A percentile compares a stretch with the other conserved stretches of the same genome.
Conservation (phyloP, 2,329 filamentous ascomycete genomes). For the Alternaria ventricosa region DNA sequence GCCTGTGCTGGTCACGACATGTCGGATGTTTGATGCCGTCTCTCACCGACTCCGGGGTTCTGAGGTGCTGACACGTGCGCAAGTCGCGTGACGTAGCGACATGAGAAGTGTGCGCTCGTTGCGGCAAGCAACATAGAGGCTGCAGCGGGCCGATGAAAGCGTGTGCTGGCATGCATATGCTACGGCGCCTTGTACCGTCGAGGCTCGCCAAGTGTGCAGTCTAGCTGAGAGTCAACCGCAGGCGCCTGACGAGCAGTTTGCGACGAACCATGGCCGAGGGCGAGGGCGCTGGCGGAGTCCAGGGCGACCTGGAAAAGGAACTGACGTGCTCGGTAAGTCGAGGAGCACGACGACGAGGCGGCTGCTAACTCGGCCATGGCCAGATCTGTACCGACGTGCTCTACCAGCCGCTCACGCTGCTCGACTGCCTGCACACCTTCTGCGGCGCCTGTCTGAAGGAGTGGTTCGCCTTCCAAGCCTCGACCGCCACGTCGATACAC, state of each 20-base stretch:
- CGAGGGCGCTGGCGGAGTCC: conserved; percentile 50
- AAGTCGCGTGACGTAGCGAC: conserved; percentile 22
- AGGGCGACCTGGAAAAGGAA: conserved; percentile 85
- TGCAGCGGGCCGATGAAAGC: neutral
- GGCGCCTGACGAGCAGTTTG: conserved; percentile 6
- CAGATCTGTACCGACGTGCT: conserved; percentile 97
- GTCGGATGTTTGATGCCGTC: neutral
- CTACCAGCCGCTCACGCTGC: conserved; percentile 86
- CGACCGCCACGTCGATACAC: conserved; percentile 59
- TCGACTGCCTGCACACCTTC: conserved; percentile 94
- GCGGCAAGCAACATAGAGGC: neutral
- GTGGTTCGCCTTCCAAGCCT: conserved; percentile 87
- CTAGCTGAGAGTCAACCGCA: conserved; percentile 13
- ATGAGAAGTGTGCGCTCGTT: neutral
- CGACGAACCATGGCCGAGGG: conserved; percentile 41
- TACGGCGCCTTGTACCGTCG: conserved; percentile 10
- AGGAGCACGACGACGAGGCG: conserved; percentile 18
- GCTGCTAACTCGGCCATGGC: conserved; percentile 27
- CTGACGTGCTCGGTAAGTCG: conserved; percentile 87
- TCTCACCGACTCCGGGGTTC: neutral
- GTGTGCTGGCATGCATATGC: conserved; percentile 20
- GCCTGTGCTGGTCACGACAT: neutral
- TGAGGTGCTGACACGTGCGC: neutral
- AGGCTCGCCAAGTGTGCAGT: conserved; percentile 20
- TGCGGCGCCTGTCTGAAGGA: conserved; percentile 95